These are phyloP conservation scores for Ichthyophthirius multifiliis DNA, from an alignment of 169 alveolate genomes.

Conservation along the genomic window DNA sequence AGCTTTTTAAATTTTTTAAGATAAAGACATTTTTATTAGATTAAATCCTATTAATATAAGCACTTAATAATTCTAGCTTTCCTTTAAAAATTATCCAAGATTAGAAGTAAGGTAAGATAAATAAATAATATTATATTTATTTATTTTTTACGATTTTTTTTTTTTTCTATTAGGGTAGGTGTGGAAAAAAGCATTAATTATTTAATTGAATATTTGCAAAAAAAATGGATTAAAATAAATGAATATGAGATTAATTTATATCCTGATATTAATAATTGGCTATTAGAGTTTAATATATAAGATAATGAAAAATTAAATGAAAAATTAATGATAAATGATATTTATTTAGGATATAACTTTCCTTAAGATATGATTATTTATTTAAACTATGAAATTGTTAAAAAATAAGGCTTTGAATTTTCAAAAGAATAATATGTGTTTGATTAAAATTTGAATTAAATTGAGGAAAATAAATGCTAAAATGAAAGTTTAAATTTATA, in stretches of 20 bases:
- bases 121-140: not conserved
- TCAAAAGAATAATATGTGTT: too few relatives aligned
- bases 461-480: too few relatives aligned
- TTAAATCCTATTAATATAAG: not conserved
- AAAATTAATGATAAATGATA: constrained; percentile 1
- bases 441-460: too few relatives aligned
- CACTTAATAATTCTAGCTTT: not conserved
- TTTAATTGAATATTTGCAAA: not conserved
- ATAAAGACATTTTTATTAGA: not conserved
- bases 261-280: constrained; percentile 4
- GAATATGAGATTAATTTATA: not conserved
- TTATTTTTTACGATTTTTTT: not conserved
- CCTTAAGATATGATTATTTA: not conserved
- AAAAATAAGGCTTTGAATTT: too few relatives aligned
- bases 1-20: not conserved
- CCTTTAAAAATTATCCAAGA: not conserved
- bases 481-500: too few relatives aligned
- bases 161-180: not conserved
- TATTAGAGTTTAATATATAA: not conserved
- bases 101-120: not conserved
- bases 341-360: not conserved
- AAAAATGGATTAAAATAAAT: not conserved
- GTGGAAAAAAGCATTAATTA: not conserved
- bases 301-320: not conserved
- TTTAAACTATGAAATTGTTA: not conserved